Base-by-base conservation (phyloP, 2,329 filamentous ascomycete genomes). In the Pezicula carpinea region DNA sequence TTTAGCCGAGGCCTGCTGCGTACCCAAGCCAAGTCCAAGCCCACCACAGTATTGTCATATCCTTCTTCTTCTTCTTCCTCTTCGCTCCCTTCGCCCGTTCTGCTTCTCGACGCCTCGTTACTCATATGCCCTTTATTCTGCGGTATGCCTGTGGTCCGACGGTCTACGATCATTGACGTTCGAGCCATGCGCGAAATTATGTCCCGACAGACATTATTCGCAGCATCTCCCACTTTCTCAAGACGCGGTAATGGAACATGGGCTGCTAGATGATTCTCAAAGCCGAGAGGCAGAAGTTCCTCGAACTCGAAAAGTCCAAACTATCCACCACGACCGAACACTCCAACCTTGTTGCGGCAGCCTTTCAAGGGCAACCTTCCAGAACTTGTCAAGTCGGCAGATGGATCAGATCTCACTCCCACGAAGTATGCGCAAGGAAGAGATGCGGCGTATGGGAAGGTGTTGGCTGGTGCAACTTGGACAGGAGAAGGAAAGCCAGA, bases 221-320 rank as follows among this genome's bases (percentile, higher is more conserved):
- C 43, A 72, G 83, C 52, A 79, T 19, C 26, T 48, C 11, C 22
- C 21, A 31, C 35, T 31, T 17, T 34, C 14, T 26, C 5, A 43
- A 23, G 18, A 23, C 15, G 34, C 26, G 36, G 13, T 33, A 35
- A 31, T 45, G 55, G 48, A 52, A 15, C 15, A 5, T 7, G 2
- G 44, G 11, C 33, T 15, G 43, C 38, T 52, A 82, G 74, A 87
- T 87, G 61, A 87, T 87, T 53, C 65, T 87, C 11, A 75, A 82
- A 53, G 84, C 86, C 13, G 76, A 92, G 60, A 83, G 93, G 68
- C 85, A 93, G 61, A 80, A 90, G 62, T 69, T 96, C 31, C 82
- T 96, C 48, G 79, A 92, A 51, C 84, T 87, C 64, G 81, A 86
- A 50, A 82, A 83, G 67, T 85, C 87, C 63, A 93, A 95, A 63